Evolutionary conservation across 1,284 basidiomycete species (phyloP), one percentile per base, ranked within the genome.

Genomic region (Ustilago bromivora): DNA sequence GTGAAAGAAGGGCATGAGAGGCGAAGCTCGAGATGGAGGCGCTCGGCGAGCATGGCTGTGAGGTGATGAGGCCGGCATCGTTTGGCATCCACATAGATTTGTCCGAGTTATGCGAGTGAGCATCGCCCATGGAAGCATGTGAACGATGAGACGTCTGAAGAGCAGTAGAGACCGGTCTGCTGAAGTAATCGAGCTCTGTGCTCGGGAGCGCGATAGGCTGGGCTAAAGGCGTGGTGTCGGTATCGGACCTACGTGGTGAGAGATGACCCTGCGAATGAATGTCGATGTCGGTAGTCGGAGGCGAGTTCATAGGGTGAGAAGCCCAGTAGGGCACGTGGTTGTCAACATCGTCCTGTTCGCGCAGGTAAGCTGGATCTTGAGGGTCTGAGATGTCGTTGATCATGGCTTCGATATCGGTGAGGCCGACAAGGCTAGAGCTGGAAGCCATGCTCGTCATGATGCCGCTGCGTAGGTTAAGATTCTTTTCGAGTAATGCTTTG

Each of bases 401-500:
- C 68, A 71, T 71, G 41, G 66, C 67, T 34, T 70, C 67, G 32
- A 74, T 71, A 31, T 70, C 67, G 28, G 60, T 52, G 17, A 68
- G 67, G 17, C 68, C 69, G 47, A 65, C 71, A 32, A 75, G 63
- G 54, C 61, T 74, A 19, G 67, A 61, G 53, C 63, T 69, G 13
- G 71, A 73, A 40, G 71, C 76, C 57, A 78, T 73, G 59, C 76
- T 73, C 15, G 62, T 58, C 66, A 78, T 66, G 66, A 80, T 78
- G 28, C 71, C 78, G 46, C 75, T 79, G 3, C 78, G 65, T 7
- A 83, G 73, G 10, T 72, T 75, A 3, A 80, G 66, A 34, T 83
- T 82, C 73, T 83, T 83, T 34, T 83, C 79, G n/a, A 83, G 62
- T 19, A 83, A 71, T 2, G 80, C 79, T 47, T 82, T 76, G 54